Evolutionary conservation across 2,329 filamentous ascomycete genomes (phyloP).

Genomic region (Truncatella angustata): DNA sequence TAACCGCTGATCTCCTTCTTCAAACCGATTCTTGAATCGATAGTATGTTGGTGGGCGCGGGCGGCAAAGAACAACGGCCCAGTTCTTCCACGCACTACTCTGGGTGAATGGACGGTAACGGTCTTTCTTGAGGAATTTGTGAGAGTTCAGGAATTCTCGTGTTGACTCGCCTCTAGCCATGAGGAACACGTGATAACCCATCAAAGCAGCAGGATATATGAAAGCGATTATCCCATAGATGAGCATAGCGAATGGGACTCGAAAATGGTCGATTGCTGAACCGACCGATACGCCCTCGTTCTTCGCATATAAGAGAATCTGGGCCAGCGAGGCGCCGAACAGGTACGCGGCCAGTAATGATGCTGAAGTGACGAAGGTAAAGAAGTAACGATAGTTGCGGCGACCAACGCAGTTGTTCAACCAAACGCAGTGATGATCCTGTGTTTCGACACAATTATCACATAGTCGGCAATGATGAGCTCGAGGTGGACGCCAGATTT

Average conservation of each 20-base stretch:
- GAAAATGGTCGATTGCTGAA: conserved; percentile 65
- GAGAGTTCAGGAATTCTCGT: conserved; percentile 90
- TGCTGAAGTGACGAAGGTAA: conserved; percentile 80
- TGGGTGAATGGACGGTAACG: conserved; percentile 89
- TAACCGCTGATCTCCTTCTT: conserved; percentile 82
- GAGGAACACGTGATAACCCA: conserved; percentile 87
- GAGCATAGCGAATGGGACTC: conserved; percentile 83
- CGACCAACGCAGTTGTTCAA: conserved; percentile 87
- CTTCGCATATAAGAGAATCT: conserved; percentile 71
- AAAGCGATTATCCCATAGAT: conserved; percentile 75
- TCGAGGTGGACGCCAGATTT: conserved; percentile 93
- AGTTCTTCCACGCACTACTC: conserved; percentile 72
- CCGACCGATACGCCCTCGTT: conserved; percentile 66
- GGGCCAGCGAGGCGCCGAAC: conserved; percentile 73
- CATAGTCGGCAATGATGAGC: conserved; percentile 96
- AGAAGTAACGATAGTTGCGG: conserved; percentile 98
- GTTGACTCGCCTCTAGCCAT: conserved; percentile 92
- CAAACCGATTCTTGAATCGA: conserved; percentile 75
- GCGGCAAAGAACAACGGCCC: conserved; percentile 75
- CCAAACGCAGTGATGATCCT: conserved; percentile 99
- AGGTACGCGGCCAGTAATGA: conserved; percentile 76
- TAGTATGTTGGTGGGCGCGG: conserved; percentile 87
- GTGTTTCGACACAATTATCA: conserved; percentile 95
- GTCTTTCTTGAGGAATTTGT: conserved; percentile 92
- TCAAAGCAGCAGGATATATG: conserved; percentile 79